Evolutionary conservation across 148 eudicot species (phyloP).

Genomic region (Persicaria tinctoria): DNA sequence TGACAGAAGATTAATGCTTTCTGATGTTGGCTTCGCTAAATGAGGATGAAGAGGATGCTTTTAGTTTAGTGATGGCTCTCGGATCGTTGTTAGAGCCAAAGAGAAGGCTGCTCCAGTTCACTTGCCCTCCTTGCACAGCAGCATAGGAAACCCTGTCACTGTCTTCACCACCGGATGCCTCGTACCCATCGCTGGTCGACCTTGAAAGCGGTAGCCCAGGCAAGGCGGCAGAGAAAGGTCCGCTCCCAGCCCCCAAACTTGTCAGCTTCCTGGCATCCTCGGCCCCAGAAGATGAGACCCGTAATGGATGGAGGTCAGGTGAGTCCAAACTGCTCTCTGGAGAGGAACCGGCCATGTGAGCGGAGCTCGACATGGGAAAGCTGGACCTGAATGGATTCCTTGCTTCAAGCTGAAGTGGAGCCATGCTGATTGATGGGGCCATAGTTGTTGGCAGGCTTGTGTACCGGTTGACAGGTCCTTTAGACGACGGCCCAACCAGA

Average conservation of each 20-base stretch:
- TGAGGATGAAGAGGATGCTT: slow-evolving; percentile 32
- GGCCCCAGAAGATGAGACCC: slow-evolving; percentile 53
- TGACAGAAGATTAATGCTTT: slow-evolving; percentile 19
- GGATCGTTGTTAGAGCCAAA: slow-evolving; percentile 52
- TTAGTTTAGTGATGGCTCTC: slow-evolving; percentile 26
- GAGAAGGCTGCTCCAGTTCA: slow-evolving; percentile 58
- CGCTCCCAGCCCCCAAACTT: slow-evolving; percentile 28
- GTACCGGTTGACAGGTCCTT: slow-evolving; percentile 4
- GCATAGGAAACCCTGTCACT: slow-evolving; percentile 64
- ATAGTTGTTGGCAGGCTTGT: slow-evolving; percentile 12
- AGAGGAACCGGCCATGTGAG: slow-evolving; percentile 49
- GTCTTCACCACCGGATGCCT: slow-evolving; percentile 98
- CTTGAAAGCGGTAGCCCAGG: slow-evolving; percentile 57
- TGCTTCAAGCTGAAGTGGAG: slow-evolving; percentile 68
- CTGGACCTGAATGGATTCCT: slow-evolving; percentile 52
- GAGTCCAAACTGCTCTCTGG: slow-evolving; percentile 96
- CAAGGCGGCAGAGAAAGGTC: slow-evolving; percentile 13
- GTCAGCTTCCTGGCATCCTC: slow-evolving; percentile 57
- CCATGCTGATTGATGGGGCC: slow-evolving; percentile 45
- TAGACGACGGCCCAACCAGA: slow-evolving; percentile 25
- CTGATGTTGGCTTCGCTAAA: slow-evolving; percentile 38
- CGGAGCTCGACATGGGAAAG: slow-evolving; percentile 34
- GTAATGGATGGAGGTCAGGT: slow-evolving; percentile 63
- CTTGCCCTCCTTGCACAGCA: slow-evolving; percentile 26
- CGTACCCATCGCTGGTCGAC: slow-evolving; percentile 93